These are phyloP conservation scores for Saccharomycopsis amapae DNA, from an alignment of 805 yeast genomes.

Conservation along the genomic window DNA sequence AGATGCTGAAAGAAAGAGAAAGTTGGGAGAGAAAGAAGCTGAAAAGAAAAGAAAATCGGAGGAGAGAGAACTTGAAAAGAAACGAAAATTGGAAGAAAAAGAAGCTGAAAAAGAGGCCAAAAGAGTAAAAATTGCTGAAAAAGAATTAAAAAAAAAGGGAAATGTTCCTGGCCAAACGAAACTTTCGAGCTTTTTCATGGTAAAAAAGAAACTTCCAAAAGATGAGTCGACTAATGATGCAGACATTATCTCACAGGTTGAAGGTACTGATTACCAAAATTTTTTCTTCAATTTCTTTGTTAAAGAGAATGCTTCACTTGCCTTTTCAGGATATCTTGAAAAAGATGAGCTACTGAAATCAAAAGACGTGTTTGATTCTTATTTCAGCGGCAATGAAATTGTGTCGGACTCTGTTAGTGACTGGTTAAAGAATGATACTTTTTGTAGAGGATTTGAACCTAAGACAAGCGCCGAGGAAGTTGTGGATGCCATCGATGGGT, in stretches of 20 bases:
- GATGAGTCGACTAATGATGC: not conserved
- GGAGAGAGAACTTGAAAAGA: constrained; percentile 9
- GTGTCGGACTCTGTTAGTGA: not conserved
- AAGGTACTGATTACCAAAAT: constrained; percentile 11
- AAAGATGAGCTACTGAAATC: not conserved
- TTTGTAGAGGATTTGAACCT: constrained; percentile 3
- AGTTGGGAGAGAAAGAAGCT: constrained; percentile 12
- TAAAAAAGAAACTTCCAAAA: constrained; percentile 5
- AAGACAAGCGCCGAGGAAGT: no score
- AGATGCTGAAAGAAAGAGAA: constrained; percentile 9
- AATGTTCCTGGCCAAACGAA: constrained; percentile 5
- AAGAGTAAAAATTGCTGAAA: constrained; percentile 5
- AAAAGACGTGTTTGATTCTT: constrained; percentile 6
- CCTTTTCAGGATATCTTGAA: not conserved
- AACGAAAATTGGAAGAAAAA: constrained; percentile 2
- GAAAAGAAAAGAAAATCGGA: constrained; percentile 16
- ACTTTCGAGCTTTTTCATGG: constrained; percentile 15
- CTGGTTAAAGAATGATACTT: not conserved
- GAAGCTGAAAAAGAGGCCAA: constrained; percentile 6
- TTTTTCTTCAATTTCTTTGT: constrained; percentile 15
- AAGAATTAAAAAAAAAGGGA: not conserved
- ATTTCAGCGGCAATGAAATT: not conserved
- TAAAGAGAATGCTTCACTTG: not conserved
- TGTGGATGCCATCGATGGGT: no score
- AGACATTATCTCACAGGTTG: not conserved